Base-by-base conservation (phyloP, 768 basidiomycete genomes). In the Mycena maculata region DNA sequence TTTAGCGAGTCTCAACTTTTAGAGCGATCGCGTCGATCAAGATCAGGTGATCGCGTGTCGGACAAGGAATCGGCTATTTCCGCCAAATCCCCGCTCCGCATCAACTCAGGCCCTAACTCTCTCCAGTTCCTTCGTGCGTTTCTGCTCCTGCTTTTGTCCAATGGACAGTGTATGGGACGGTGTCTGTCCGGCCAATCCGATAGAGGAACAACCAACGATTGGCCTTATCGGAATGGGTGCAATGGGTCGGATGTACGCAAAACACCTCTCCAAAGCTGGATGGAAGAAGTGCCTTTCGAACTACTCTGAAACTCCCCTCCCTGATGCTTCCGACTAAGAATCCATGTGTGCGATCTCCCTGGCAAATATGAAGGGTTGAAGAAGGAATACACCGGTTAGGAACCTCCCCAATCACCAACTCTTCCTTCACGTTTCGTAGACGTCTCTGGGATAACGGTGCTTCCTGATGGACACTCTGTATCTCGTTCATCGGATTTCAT, bases 151-250 rank as follows among this genome's bases (percentile, higher is more conserved):
- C n/a, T n/a, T n/a, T n/a, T n/a, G n/a, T n/a, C n/a, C 8, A 30
- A 65, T 65, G 63, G 11, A 16, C 41, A 22, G 31, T 13, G 8
- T 36, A 13, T 49, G 49, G 47, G 42, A 65, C 31, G 44, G 48
- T 56, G 54, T 56, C 2, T 56, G 59, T 38, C 60, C 65, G 12
- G 38, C 33, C 11, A 56, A 33, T 22, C 53, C 59, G 20, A 16
- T 42, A 11, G 60, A 60, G 9, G 30, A 57, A 23, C 94, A 95
- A 71, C 93, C 94, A 8, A 85, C 86, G 0, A 92, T 99, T 41
- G 96, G 96, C 2, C 82, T 98, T 56, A 98, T 98, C 67, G 96
- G 97, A 2, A 98, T 98, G 96, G 96, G 96, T 0, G 93, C 93
- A 54, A 99, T 99, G 97, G 97, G 97, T 2, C 84, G 82, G 74